phyloP scores from a whole-genome alignment of 352 stramenopile species.

The Nothophytophthora sp. region DNA sequence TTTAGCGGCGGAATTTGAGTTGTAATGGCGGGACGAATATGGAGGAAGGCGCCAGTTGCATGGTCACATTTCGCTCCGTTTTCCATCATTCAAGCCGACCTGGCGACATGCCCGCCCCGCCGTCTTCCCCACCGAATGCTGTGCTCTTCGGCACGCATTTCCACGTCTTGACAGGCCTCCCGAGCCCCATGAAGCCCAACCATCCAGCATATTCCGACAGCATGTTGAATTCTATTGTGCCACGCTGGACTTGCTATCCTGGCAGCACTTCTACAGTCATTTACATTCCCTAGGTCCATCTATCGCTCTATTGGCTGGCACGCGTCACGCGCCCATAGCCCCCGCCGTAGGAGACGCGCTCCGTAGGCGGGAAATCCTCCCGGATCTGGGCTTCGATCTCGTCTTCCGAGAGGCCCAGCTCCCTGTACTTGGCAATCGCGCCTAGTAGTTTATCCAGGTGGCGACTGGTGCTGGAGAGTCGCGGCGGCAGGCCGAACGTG shows the following conservation, averaged over 20 bases:
- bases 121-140: too few relatives aligned
- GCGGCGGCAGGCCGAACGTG: slow-evolving; percentile 54
- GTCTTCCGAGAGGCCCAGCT: slow-evolving; percentile 54
- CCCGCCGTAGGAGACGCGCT: slow-evolving; percentile 33
- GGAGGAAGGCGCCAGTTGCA: too few relatives aligned
- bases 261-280: slow-evolving; percentile 34
- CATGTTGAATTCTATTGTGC: slow-evolving; percentile 22
- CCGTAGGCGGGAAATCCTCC: slow-evolving; percentile 57
- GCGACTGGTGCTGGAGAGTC: slow-evolving; percentile 58
- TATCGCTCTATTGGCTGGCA: slow-evolving; percentile 21
- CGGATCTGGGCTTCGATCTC: slow-evolving; percentile 71
- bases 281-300: slow-evolving; percentile 22
- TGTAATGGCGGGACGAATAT: too few relatives aligned
- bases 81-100: too few relatives aligned
- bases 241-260: slow-evolving; percentile 15
- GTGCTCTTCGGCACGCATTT: too few relatives aligned
- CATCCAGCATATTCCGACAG: too few relatives aligned
- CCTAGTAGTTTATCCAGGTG: slow-evolving; percentile 62
- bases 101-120: too few relatives aligned
- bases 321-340: slow-evolving; percentile 7
- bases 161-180: too few relatives aligned
- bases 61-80: too few relatives aligned
- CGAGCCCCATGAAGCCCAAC: neutral
- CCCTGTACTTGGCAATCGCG: slow-evolving; percentile 65
- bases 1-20: too few relatives aligned